phyloP scores from a whole-genome alignment of 1,139 yeast species.

The Suhomyces wounanorum region DNA sequence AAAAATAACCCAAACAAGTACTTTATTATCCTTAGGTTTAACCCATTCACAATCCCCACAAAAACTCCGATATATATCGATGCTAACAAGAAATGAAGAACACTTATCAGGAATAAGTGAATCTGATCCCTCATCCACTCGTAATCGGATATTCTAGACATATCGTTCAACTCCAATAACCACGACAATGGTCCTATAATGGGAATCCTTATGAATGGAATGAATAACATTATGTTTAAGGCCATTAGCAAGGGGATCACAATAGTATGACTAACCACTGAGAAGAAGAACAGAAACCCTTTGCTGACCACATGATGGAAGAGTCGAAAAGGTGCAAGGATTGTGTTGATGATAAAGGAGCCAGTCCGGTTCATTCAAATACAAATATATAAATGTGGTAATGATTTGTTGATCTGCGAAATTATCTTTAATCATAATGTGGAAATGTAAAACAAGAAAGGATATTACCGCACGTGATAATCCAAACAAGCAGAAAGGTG shows the following conservation, averaged over 20 bases:
- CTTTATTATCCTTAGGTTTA: slow-evolving; percentile 14
- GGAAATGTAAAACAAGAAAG: no score
- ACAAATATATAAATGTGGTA: background rate
- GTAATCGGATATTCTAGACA: slow-evolving; percentile 5
- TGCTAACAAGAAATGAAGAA: slow-evolving; percentile 15
- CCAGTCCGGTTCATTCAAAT: background rate
- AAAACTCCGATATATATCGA: slow-evolving; percentile 17
- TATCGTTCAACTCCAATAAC: slow-evolving; percentile 16
- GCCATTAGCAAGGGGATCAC: slow-evolving; percentile 15
- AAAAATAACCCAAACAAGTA: slow-evolving; percentile 13
- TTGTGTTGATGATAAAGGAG: background rate
- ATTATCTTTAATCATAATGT: no score
- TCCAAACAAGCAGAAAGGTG: background rate
- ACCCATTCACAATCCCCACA: slow-evolving; percentile 17
- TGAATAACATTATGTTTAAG: slow-evolving; percentile 16
- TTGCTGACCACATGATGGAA: background rate
- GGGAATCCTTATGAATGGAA: slow-evolving; percentile 18
- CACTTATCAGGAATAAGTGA: slow-evolving; percentile 13
- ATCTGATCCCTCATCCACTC: slow-evolving; percentile 17
- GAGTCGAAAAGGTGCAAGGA: slow-evolving; percentile 3
- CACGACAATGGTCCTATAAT: slow-evolving; percentile 16
- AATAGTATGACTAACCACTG: slow-evolving; percentile 13
- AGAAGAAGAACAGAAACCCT: background rate
- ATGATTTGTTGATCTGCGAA: background rate
- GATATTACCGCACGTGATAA: background rate